Conservation (phyloP, 805 yeast genomes). For the Yarrowia sp. region DNA sequence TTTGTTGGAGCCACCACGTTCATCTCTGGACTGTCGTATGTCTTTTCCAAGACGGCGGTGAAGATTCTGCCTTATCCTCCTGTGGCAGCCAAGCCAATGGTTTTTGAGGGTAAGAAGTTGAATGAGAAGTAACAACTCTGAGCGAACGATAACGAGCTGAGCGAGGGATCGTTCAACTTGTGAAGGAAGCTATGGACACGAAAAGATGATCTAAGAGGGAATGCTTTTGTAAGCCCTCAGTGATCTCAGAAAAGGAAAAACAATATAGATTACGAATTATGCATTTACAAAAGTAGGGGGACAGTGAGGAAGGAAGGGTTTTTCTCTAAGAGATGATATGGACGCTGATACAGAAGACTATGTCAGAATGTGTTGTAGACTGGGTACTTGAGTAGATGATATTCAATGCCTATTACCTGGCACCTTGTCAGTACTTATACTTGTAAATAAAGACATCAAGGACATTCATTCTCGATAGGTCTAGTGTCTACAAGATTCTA, state of each 20-base stretch:
- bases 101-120: slow-evolving; percentile 35
- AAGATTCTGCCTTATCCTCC: slow-evolving; percentile 53
- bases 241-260: neutral
- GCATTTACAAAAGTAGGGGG: neutral
- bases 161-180: neutral
- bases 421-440: no score
- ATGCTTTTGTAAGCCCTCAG: no score
- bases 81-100: slow-evolving; percentile 5
- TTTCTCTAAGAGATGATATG: no score
- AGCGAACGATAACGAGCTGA: neutral
- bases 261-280: slow-evolving; percentile 27
- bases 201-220: neutral
- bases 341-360: no score
- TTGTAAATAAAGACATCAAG: no score
- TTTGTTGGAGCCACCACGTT: slow-evolving; percentile 74
- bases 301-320: no score
- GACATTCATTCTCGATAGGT: no score
- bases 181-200: neutral
- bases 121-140: neutral
- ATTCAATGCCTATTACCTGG: no score
- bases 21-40: slow-evolving; percentile 78
- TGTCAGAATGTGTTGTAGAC: no score
- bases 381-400: no score
- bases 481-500: no score
- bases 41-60: slow-evolving; percentile 73